A percentile compares a stretch with the other conserved stretches of the same genome.
Evolutionary conservation across 1,284 basidiomycete species (phyloP).

Genomic region (Gomphus bonarii): DNA sequence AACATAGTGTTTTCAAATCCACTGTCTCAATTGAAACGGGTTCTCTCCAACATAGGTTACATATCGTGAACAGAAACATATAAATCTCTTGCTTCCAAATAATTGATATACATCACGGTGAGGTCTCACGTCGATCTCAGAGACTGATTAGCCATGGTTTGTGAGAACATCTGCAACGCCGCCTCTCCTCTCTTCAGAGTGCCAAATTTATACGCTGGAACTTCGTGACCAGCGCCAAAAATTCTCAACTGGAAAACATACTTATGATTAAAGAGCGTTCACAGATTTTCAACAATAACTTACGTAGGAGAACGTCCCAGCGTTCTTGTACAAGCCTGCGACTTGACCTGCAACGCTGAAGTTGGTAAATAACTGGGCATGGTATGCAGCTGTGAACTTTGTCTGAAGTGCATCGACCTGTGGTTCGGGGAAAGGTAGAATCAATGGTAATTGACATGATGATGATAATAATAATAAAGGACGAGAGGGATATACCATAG

Average conservation of each 20-base stretch:
- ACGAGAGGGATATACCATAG: slow-evolving; percentile 33
- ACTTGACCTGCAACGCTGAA: slow-evolving; percentile 40
- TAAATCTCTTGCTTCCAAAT: neutral
- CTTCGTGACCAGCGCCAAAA: slow-evolving; percentile 11
- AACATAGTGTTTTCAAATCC: neutral
- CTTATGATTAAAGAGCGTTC: neutral
- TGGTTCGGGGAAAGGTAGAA: neutral
- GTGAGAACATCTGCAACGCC: slow-evolving; percentile 22
- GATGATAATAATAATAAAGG: neutral
- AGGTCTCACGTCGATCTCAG: slow-evolving; percentile 5
- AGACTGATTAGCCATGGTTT: slow-evolving; percentile 18
- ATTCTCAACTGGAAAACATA: neutral
- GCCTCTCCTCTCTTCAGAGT: slow-evolving; percentile 20
- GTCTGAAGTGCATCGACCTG: slow-evolving; percentile 35
- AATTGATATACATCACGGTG: neutral
- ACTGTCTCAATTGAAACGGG: too few relatives aligned
- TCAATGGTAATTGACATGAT: too few relatives aligned
- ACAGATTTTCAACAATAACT: slow-evolving; percentile 17
- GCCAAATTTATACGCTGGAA: slow-evolving; percentile 30
- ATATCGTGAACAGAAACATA: too few relatives aligned
- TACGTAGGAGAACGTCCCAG: slow-evolving; percentile 50
- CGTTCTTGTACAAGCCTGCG: slow-evolving; percentile 48
- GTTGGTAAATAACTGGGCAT: slow-evolving; percentile 31
- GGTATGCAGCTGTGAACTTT: slow-evolving; percentile 27
- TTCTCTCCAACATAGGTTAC: too few relatives aligned